Conservation (phyloP, 2,329 filamentous ascomycete species). For the Aspergillus ochraceus region DNA sequence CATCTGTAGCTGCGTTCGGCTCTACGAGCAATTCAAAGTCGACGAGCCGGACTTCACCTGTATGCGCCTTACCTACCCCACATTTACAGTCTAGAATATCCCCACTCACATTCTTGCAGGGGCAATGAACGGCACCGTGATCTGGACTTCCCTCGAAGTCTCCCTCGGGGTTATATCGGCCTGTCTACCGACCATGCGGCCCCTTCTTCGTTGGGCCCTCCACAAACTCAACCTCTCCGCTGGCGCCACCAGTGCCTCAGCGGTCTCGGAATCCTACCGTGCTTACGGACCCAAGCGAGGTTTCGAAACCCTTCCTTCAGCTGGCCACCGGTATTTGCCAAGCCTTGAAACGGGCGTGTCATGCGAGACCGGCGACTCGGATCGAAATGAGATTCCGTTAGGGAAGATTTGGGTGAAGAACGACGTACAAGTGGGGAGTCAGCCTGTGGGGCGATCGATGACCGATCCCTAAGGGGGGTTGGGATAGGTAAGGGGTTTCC, state of each 20-base stretch:
- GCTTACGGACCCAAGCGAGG: background rate
- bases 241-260: background rate
- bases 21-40: background rate
- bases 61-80: background rate
- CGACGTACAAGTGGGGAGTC: background rate
- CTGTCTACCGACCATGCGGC: background rate
- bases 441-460: background rate
- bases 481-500: background rate
- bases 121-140: constrained; percentile 3
- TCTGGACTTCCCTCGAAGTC: constrained; percentile 4
- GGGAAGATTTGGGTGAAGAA: background rate
- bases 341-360: background rate
- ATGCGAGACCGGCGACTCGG: background rate
- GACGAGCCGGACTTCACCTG: background rate
- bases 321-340: background rate
- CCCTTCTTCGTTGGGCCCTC: background rate
- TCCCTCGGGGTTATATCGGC: constrained; percentile 3
- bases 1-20: background rate
- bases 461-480: background rate
- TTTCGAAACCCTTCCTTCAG: background rate
- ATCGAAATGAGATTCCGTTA: background rate
- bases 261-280: background rate
- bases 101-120: background rate
- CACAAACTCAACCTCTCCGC: background rate
- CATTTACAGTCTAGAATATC: background rate